Evolutionary conservation across 768 basidiomycete genomes (phyloP), one percentile per base, ranked within the genome.

Genomic region (Phanerochaete sordida): DNA sequence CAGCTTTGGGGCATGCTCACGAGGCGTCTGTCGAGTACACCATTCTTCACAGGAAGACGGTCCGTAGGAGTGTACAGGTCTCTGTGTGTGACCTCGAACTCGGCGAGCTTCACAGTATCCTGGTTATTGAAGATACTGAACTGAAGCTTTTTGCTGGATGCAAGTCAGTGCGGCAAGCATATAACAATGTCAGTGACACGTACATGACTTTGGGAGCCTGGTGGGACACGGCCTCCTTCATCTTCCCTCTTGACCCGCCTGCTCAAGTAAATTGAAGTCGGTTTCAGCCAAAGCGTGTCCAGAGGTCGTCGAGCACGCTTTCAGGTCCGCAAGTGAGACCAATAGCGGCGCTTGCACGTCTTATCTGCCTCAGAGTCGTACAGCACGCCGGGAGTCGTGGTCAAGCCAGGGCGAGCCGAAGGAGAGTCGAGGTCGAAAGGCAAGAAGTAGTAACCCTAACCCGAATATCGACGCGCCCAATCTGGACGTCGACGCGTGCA

Each of bases 121-220:
- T 98, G 95, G 28, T 93, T 88, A 73, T 88, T 92, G 66, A 99
- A 80, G 53, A 96, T 83, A 72, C 91, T 91, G 75, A 98, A 99
- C 79, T 98, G 97, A 31, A 99, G 83, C 72, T 92, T 88, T 79
- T 98, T 98, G 68, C 95, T 97, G 71, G 9, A 21, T 9, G 19
- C 3, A 49, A 33, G 58, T 45, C 44, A 49, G 60, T 24, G 46
- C 37, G 19, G 23, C 4, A 37, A 31, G 23, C 5, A 1, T 48
- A 13, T 28, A 26, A 27, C 19, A 15, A 51, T 24, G 6, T 3
- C 2, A 9, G 15, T 43, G 16, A 52, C 13, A 47, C 83, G 45
- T 74, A 90, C 90, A 92, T 91, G 75, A 91, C 85, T 80, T 91
- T 91, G 5, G 90, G 90, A 50, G 88, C 84, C 71, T 88, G 84